Evolutionary conservation across 768 basidiomycete species (phyloP).

Genomic region (Tephrocybe sp.): DNA sequence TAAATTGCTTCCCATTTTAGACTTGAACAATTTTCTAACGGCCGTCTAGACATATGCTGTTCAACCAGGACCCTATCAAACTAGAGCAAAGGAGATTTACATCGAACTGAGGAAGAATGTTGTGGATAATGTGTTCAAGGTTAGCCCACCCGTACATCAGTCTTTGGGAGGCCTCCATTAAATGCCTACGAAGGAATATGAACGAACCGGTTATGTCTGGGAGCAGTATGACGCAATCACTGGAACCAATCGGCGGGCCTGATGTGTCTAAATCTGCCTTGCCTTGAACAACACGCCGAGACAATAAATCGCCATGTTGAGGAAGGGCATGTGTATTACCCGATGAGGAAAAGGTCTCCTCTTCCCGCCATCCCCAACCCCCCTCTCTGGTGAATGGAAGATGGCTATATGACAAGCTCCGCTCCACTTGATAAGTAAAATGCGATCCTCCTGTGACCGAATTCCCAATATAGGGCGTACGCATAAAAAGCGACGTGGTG

Average conservation of each 20-base stretch:
- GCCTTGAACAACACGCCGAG: neutral
- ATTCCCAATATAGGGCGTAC: slow-evolving; percentile 24
- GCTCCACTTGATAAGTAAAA: slow-evolving; percentile 32
- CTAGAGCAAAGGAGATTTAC: slow-evolving; percentile 76
- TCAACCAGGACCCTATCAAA: slow-evolving; percentile 78
- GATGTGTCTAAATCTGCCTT: neutral
- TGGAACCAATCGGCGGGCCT: slow-evolving; percentile 33
- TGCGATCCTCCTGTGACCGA: slow-evolving; percentile 22
- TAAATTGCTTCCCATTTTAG: slow-evolving; percentile 21
- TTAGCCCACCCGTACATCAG: slow-evolving; percentile 16
- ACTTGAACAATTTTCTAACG: neutral
- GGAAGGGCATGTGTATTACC: slow-evolving; percentile 43
- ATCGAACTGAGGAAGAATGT: slow-evolving; percentile 76
- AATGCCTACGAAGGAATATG: slow-evolving; percentile 63
- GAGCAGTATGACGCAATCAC: slow-evolving; percentile 89
- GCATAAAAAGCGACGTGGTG: slow-evolving; percentile 41
- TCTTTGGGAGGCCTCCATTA: neutral
- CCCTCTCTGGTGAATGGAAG: slow-evolving; percentile 45
- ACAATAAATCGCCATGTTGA: slow-evolving; percentile 10
- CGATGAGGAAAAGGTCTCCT: slow-evolving; percentile 36
- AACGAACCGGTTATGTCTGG: slow-evolving; percentile 94
- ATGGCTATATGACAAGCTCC: slow-evolving; percentile 26
- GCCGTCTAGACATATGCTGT: slow-evolving; percentile 65
- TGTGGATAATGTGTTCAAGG: slow-evolving; percentile 76
- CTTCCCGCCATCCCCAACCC: slow-evolving; percentile 39